Percentiles rank a stretch among this genome's conserved stretches.
phyloP scores from a whole-genome alignment of 2,329 filamentous ascomycete genomes.

The Scedosporium dehoogii region DNA sequence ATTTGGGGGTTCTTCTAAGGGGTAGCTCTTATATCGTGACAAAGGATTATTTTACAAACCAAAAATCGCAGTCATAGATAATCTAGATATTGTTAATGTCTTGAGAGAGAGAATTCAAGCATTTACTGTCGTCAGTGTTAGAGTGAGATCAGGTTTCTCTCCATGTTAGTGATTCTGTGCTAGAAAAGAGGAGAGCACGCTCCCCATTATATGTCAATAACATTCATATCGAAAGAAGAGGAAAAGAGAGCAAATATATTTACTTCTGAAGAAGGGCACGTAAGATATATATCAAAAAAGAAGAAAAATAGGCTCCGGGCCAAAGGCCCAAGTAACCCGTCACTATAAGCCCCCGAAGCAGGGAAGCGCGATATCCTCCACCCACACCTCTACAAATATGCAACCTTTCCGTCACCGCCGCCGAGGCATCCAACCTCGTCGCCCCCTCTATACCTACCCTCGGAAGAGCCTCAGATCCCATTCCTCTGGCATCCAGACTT shows the following conservation, averaged over 20 bases:
- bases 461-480: not conserved
- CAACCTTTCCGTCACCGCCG: not conserved
- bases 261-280: not conserved
- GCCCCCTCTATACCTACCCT: not conserved
- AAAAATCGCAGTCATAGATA: too few species aligned
- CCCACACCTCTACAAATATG: not conserved
- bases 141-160: too few species aligned
- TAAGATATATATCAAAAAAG: not conserved
- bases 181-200: not conserved
- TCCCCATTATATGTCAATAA: not conserved
- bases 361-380: not conserved
- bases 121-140: not conserved
- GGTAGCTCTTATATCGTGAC: too few species aligned
- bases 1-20: too few species aligned
- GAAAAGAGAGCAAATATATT: not conserved
- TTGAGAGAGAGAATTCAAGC: too few species aligned
- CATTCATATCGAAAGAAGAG: not conserved
- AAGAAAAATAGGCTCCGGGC: not conserved
- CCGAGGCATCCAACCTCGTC: too few species aligned
- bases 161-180: too few species aligned
- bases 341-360: not conserved
- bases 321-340: not conserved
- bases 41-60: too few species aligned
- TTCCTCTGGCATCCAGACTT: slow-evolving; percentile 23
- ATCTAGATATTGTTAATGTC: too few species aligned